Conservation (phyloP, 345 rosid species). For the Populus davidiana region DNA sequence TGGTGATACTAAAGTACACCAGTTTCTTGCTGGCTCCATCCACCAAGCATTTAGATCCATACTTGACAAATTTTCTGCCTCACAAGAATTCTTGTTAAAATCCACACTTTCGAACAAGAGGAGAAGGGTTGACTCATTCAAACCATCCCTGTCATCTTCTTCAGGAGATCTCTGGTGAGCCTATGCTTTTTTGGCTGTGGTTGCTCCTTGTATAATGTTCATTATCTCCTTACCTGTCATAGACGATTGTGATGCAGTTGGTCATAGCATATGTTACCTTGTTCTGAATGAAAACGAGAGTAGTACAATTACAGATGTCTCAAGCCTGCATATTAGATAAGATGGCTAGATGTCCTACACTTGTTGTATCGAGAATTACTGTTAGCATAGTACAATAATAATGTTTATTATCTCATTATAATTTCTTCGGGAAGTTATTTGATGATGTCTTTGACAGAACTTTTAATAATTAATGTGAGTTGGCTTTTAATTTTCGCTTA, state of each 20-base stretch:
- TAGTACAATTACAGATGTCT: background rate
- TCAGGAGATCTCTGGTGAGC: slow-evolving; percentile 28
- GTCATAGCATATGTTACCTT: slow-evolving; percentile 9
- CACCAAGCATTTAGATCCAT: slow-evolving; percentile 37
- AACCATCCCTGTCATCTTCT: slow-evolving; percentile 48
- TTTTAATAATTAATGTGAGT: background rate
- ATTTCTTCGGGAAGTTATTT: background rate
- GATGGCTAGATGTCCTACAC: background rate
- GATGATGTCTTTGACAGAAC: background rate
- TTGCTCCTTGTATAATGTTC: slow-evolving; percentile 1
- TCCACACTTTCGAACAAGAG: slow-evolving; percentile 41
- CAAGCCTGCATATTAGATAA: background rate
- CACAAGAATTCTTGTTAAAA: slow-evolving; percentile 39
- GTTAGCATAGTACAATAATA: background rate
- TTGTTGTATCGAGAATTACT: background rate
- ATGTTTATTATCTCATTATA: background rate
- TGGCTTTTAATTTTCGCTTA: background rate
- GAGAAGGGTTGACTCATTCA: slow-evolving; percentile 37
- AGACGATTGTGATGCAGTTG: slow-evolving; percentile 3
- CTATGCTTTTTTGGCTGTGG: slow-evolving; percentile 2
- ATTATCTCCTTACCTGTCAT: slow-evolving; percentile 1
- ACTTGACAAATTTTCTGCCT: slow-evolving; percentile 41
- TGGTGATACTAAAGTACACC: slow-evolving; percentile 16
- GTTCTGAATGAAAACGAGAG: background rate
- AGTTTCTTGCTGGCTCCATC: slow-evolving; percentile 24